Evolutionary conservation across 2,329 filamentous ascomycete genomes (phyloP).

Genomic region (Tolypocladium amazonense): DNA sequence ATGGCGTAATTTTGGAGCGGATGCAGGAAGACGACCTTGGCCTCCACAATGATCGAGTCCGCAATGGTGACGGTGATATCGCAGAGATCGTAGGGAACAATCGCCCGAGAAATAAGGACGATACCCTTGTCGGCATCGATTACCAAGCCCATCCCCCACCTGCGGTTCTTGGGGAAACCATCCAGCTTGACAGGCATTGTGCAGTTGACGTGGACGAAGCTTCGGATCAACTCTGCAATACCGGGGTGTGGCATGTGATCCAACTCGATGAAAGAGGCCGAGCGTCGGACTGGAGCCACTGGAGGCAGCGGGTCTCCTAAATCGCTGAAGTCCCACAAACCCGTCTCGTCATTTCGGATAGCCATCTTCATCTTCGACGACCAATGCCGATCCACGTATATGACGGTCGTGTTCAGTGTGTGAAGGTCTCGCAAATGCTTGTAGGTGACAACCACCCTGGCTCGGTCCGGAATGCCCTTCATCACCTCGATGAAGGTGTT

Average conservation of each 20-base stretch:
- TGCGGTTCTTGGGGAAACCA: slow-evolving; percentile 89
- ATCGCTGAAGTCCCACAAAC: slow-evolving; percentile 90
- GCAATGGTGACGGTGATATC: slow-evolving; percentile 95
- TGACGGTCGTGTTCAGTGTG: slow-evolving; percentile 84
- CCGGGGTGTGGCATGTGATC: slow-evolving; percentile 80
- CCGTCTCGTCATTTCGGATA: slow-evolving; percentile 78
- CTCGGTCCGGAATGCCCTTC: slow-evolving; percentile 70
- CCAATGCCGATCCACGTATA: slow-evolving; percentile 94
- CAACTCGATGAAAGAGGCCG: slow-evolving; percentile 85
- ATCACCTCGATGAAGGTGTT: slow-evolving; percentile 86
- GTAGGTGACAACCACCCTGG: slow-evolving; percentile 87
- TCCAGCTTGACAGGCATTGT: slow-evolving; percentile 94
- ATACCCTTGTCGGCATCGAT: slow-evolving; percentile 94
- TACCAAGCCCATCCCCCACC: slow-evolving; percentile 94
- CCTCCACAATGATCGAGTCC: slow-evolving; percentile 89
- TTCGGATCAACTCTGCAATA: slow-evolving; percentile 86
- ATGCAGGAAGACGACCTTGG: slow-evolving; percentile 91
- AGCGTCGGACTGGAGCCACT: slow-evolving; percentile 58
- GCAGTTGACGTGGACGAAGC: slow-evolving; percentile 88
- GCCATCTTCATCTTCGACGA: slow-evolving; percentile 89
- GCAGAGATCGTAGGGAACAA: slow-evolving; percentile 92
- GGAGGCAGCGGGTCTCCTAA: slow-evolving; percentile 73
- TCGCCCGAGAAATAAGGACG: slow-evolving; percentile 85
- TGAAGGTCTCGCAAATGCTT: slow-evolving; percentile 92
- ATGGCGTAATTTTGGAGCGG: slow-evolving; percentile 95